phyloP scores from a whole-genome alignment of 345 rosid genomes.

The Citrus glauca region DNA sequence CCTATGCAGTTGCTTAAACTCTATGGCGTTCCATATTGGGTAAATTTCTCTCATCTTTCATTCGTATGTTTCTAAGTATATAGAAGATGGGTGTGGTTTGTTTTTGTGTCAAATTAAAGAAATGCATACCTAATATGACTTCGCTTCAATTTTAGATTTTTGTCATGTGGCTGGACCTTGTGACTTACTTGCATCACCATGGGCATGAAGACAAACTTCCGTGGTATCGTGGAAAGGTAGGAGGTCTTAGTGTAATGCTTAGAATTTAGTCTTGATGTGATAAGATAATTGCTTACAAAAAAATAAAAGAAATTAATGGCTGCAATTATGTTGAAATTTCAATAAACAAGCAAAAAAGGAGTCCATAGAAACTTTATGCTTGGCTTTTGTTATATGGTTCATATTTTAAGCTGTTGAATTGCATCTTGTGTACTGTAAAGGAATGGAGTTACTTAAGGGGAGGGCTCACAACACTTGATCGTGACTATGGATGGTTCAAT shows the following conservation, averaged over 20 bases:
- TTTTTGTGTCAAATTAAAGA: not conserved
- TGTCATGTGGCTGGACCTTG: slow-evolving; percentile 49
- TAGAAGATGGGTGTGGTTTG: not conserved
- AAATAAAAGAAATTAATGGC: too few relatives aligned
- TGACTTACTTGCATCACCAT: slow-evolving; percentile 59
- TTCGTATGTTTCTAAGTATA: not conserved
- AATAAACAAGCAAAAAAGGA: not conserved
- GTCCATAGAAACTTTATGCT: not conserved
- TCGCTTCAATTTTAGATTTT: slow-evolving; percentile 28
- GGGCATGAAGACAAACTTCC: slow-evolving; percentile 51
- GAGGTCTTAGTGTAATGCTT: not conserved
- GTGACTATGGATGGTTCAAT: slow-evolving; percentile 53
- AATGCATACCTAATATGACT: not conserved
- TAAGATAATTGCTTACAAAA: not conserved
- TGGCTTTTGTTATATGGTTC: not conserved
- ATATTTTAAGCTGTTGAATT: not conserved
- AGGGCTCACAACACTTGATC: slow-evolving; percentile 53
- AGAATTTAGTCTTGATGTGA: not conserved
- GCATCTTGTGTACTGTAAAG: slow-evolving; percentile 11
- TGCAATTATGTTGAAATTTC: not conserved
- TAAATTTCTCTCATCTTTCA: not conserved
- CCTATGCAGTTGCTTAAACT: slow-evolving; percentile 37
- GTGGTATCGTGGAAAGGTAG: slow-evolving; percentile 60
- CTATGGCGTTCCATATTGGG: slow-evolving; percentile 47
- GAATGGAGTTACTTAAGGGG: slow-evolving; percentile 63